Base-by-base conservation (phyloP, 2,329 filamentous ascomycete species). In the Fusarium staphyleae region DNA sequence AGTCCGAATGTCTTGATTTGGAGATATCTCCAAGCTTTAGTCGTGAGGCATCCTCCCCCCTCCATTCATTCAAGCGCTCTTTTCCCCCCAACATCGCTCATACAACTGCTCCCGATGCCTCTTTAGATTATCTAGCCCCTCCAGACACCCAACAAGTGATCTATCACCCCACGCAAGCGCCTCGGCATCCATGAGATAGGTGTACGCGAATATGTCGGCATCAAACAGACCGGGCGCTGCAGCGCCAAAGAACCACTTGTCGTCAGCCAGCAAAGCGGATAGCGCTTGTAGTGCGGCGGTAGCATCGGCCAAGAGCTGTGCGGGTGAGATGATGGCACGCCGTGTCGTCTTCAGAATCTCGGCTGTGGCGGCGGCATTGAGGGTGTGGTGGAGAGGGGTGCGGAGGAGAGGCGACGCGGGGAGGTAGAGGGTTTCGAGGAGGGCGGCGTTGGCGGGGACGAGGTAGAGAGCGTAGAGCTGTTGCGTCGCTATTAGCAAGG, bases 151-250 rank as follows among this genome's bases (percentile, higher is more conserved):
- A 12, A 72, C 77, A 44, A 96, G 74, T 46, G 79, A 77, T 55
- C 80, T 81, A 50, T 90, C 84, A 52, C 76, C 77, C 89, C 90
- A 93, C 1, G 74, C 77, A 60, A 91, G 59, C 7, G 56, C 55
- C 67, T 86, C 80, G 54, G 89, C 85, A 44, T 96, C 74, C 45
- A 98, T 78, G 43, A 96, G 77, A 72, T 96, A 86, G 0, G 90
- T 93, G 73, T 97, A 99, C 3, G 91, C 87, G 75, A 97, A 98
- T 2, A 98, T 84, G 47, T 85, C 86, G 6, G 93, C 93, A 74
- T 99, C 95, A 65, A 98, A 93, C 18, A 93, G 69, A 0, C 87
- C 85, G 0, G 93, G 91, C 70, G 24, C 72, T 43, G 51, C 71
- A 69, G 55, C 66, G 18, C 69, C 77, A 50, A 83, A 83, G 69